Base-by-base conservation (phyloP, 352 stramenopile species). In the Phytophthora sojae region DNA sequence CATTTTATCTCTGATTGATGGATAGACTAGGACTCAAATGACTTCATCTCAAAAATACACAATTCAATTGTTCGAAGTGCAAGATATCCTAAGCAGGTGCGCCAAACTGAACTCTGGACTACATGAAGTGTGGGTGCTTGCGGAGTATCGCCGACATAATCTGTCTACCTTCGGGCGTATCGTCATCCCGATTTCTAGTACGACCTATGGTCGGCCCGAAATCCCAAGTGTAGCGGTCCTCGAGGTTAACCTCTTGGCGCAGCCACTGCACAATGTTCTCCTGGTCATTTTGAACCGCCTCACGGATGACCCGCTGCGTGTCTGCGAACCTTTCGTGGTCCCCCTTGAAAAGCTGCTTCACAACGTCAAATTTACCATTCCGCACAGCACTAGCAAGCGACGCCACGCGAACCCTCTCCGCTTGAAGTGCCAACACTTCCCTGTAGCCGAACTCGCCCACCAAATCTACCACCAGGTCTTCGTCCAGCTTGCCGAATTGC, bases 401-500 rank as follows among this genome's bases (percentile, higher is more conserved):
- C 30, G 30, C 30, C 30, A 12, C 30, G 30, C 30, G 30, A 37
- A 37, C 11, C 11, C 30, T 37, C 30, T 52, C 45, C n/a, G n/a
- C 17, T 52, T 25, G n/a, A 52, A 52, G 45, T 12, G 45, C 19
- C 8, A 25, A 23, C 17, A 52, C 45, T 29, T 19, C 45, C 19
- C n/a, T 52, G 19, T 52, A 25, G 45, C 45, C 45, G 30, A 52
- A 52, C n/a, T 52, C 45, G 3, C 45, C 45, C 6, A 52, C 45
- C 19, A 52, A 52, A 25, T 52, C 19, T 11, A 15, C 45, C 5
- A 52, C 45, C 19, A 52, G n/a, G 9, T 25, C 45, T 19, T 15
- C 15, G 45, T 52, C 45, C 4, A 52, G 17, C 6, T 52, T 25
- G 4, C 19, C 19, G 7, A 52, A 25, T 52, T 25, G 45, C 17